phyloP scores from a whole-genome alignment of 2,329 filamentous ascomycete genomes.

The Colletotrichum brevisporum region DNA sequence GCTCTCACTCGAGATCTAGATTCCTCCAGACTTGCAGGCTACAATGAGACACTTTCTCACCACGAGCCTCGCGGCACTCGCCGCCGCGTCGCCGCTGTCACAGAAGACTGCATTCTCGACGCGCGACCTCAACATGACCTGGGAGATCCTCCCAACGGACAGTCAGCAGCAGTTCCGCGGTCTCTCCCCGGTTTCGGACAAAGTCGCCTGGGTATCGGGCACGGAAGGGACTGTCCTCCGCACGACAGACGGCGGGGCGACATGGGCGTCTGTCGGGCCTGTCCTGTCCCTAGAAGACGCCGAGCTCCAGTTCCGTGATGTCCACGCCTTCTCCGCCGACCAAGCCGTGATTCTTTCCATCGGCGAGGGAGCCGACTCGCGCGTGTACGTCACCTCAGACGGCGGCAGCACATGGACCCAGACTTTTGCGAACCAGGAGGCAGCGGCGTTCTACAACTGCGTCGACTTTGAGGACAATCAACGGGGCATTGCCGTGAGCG shows the following conservation, averaged over 20 bases:
- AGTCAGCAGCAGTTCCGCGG: slow-evolving; percentile 50
- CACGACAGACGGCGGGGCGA: slow-evolving; percentile 47
- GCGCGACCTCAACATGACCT: slow-evolving; percentile 38
- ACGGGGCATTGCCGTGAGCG: slow-evolving; percentile 50
- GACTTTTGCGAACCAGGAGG: slow-evolving; percentile 48
- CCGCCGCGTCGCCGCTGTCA: slow-evolving; percentile 21
- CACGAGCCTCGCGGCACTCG: slow-evolving; percentile 10
- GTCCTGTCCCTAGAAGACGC: slow-evolving; percentile 42
- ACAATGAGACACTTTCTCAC: slow-evolving; percentile 20
- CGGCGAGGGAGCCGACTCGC: slow-evolving; percentile 48
- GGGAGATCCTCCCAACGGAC: slow-evolving; percentile 46
- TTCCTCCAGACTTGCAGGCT: not conserved
- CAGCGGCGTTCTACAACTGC: slow-evolving; percentile 52
- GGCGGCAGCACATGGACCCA: slow-evolving; percentile 47
- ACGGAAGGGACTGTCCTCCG: slow-evolving; percentile 49
- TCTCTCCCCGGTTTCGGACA: slow-evolving; percentile 48
- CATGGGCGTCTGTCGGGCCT: slow-evolving; percentile 50
- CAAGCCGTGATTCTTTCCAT: slow-evolving; percentile 57
- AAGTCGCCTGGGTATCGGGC: slow-evolving; percentile 51
- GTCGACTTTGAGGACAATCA: slow-evolving; percentile 46
- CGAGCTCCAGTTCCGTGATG: slow-evolving; percentile 50
- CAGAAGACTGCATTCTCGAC: not conserved
- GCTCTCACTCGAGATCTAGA: not conserved
- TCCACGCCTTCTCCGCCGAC: slow-evolving; percentile 57
- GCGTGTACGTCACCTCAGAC: slow-evolving; percentile 49